phyloP scores from a whole-genome alignment of 495 filamentous ascomycete species.

The Polyplosphaeria fusca region DNA sequence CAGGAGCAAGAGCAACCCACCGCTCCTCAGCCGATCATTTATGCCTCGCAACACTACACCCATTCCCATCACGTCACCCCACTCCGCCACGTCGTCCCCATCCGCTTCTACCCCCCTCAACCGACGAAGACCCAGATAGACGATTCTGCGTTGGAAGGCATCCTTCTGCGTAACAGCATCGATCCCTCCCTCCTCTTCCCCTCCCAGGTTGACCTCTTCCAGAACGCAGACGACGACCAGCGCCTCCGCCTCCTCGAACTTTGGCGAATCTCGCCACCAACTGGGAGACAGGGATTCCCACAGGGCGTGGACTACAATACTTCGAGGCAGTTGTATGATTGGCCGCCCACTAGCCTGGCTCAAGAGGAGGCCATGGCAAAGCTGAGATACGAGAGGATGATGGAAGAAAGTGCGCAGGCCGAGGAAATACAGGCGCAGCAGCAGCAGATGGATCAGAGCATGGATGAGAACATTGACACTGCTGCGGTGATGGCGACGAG shows the following conservation, averaged over 20 bases:
- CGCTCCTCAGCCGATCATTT: conserved; percentile 33
- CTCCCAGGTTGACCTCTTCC: conserved; percentile 42
- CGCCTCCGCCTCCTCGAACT: conserved; percentile 42
- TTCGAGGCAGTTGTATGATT: conserved; percentile 30
- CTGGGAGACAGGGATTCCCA: conserved; percentile 19
- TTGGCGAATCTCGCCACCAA: conserved; percentile 42
- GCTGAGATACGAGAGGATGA: conserved; percentile 36
- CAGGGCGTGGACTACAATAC: conserved; percentile 23
- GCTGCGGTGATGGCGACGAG: conserved; percentile 15
- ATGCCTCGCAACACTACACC: conserved; percentile 42
- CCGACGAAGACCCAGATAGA: conserved; percentile 29
- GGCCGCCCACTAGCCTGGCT: conserved; percentile 38
- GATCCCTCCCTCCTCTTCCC: conserved; percentile 41
- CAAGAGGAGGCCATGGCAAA: conserved; percentile 42
- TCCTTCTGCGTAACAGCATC: conserved; percentile 38
- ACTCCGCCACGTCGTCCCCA: conserved; percentile 39
- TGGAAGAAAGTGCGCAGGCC: conserved; percentile 16
- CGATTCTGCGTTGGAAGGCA: conserved; percentile 32
- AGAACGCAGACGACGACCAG: conserved; percentile 41
- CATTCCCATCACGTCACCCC: conserved; percentile 35
- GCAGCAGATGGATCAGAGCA: conserved; percentile 23
- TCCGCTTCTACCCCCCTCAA: conserved; percentile 31
- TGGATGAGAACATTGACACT: conserved; percentile 15
- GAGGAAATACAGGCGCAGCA: conserved; percentile 23
- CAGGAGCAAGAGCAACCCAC: conserved; percentile 8